phyloP scores from a whole-genome alignment of 2,329 filamentous ascomycete genomes.

The Myriosclerotinia scirpicola region DNA sequence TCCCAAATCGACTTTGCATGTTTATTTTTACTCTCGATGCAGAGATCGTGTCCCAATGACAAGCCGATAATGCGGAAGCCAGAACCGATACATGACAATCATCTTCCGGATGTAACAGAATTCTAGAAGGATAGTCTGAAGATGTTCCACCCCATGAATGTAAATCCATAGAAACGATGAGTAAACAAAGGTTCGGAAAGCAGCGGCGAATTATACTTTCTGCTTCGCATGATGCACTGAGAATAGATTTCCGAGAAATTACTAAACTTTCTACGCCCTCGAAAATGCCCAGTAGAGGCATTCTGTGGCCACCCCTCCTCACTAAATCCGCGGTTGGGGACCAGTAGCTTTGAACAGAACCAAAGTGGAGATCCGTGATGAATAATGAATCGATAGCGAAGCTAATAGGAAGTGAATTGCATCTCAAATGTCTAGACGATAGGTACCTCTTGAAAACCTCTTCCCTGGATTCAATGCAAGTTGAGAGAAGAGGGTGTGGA shows the following conservation, averaged over 20 bases:
- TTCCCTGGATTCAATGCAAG: slow-evolving; percentile 7
- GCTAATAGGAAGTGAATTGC: not conserved
- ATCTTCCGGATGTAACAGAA: slow-evolving; percentile 1
- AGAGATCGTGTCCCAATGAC: slow-evolving; percentile 6
- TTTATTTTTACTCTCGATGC: not conserved
- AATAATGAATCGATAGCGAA: not conserved
- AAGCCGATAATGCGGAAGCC: not conserved
- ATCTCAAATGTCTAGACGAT: not conserved
- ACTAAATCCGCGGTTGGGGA: not conserved
- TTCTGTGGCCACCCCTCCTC: not conserved
- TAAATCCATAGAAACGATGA: not conserved
- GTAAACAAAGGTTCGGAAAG: slow-evolving; percentile 14
- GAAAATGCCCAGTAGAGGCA: slow-evolving; percentile 1
- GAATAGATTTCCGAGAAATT: slow-evolving; percentile 13
- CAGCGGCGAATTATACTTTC: slow-evolving; percentile 6
- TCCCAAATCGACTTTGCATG: slow-evolving; percentile 13
- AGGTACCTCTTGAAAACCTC: not conserved
- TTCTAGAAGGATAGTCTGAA: not conserved
- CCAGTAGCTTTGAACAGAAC: slow-evolving; percentile 4
- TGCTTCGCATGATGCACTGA: not conserved
- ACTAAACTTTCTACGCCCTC: slow-evolving; percentile 11
- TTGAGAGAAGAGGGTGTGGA: slow-evolving; percentile 7
- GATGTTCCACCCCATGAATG: not conserved
- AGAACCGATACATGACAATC: not conserved
- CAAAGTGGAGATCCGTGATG: slow-evolving; percentile 5